Evolutionary conservation across 257 asterid genomes (phyloP), one percentile per base, ranked within the genome.

Genomic region (Anisodus acutangulus): DNA sequence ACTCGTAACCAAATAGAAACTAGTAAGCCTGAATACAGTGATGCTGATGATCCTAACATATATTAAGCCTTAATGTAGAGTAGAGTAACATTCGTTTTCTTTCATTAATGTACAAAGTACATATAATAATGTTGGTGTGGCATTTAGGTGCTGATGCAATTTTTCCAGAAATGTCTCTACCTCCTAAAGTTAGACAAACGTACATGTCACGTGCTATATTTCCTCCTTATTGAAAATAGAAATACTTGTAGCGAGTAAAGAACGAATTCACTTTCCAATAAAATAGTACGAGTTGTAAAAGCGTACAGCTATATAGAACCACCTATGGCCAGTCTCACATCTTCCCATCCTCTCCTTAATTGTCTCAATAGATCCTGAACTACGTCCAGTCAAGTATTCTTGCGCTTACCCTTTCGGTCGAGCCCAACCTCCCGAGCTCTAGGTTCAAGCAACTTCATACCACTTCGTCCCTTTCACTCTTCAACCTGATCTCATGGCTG

Each of bases 61-160:
- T 60, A 59, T 35, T 67, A 67, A 35, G 17, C 76, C 47, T 47
- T 74, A 49, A 45, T 71, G 39, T 74, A 11, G 39, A 74, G 60
- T 22, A 49, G 43, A 72, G 60, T 74, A 72, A 51, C 80, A 72
- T 22, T 11, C 60, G 5, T 72, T 72, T 72, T 72, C 78, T 69
- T 31, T 69, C 59, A 19, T 11, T 19, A 49, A 72, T 72, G 80
- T 47, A 19, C 41, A 45, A 19, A 72, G 17, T 45, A 1, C 43
- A 72, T 45, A 19, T 1, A 72, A 47, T 2, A 0, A 9, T 71
- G 13, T 45, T 8, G 54, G 17, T 53, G 51, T 10, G 8, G 11
- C 80, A 72, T 47, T 70, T 72, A 72, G 6, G 59, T 72, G 80
- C 37, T 72, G 58, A 51, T 72, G 59, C 59, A 72, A 19, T 19